These are phyloP conservation scores for Mycena belliarum DNA, from an alignment of 768 basidiomycete genomes.

Conservation along the genomic window DNA sequence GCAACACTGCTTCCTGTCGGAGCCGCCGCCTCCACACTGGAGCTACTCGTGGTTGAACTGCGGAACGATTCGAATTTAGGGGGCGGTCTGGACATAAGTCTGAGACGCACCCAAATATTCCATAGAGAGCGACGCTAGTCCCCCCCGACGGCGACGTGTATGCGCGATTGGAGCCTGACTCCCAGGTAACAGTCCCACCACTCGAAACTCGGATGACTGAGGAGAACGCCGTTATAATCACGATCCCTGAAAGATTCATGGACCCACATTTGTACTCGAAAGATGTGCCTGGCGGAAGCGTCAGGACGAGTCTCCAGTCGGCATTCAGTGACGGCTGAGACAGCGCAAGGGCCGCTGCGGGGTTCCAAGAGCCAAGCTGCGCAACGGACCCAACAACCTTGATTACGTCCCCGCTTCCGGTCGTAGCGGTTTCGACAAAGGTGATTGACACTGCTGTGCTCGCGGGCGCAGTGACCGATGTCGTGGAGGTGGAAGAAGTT, in stretches of 20 bases:
- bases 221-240: neutral
- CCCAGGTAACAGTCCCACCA: conserved; percentile 9
- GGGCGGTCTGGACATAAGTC: neutral
- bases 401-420: conserved; percentile 1
- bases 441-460: conserved; percentile 6
- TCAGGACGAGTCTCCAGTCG: neutral
- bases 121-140: neutral
- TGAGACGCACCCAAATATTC: conserved; percentile 1
- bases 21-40: neutral
- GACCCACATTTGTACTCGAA: conserved; percentile 14
- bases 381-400: conserved; percentile 9
- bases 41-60: conserved; percentile 7
- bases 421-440: conserved; percentile 5
- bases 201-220: conserved; percentile 5
- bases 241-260: too few species aligned
- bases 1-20: neutral
- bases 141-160: conserved; percentile 3
- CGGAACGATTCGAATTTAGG: neutral
- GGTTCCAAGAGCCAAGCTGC: neutral
- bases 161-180: conserved; percentile 2
- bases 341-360: neutral
- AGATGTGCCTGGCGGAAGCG: neutral
- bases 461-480: neutral
- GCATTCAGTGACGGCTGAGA: neutral
- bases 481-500: neutral